Conservation (phyloP, 305 asterid species). For the Rubia peregrina region DNA sequence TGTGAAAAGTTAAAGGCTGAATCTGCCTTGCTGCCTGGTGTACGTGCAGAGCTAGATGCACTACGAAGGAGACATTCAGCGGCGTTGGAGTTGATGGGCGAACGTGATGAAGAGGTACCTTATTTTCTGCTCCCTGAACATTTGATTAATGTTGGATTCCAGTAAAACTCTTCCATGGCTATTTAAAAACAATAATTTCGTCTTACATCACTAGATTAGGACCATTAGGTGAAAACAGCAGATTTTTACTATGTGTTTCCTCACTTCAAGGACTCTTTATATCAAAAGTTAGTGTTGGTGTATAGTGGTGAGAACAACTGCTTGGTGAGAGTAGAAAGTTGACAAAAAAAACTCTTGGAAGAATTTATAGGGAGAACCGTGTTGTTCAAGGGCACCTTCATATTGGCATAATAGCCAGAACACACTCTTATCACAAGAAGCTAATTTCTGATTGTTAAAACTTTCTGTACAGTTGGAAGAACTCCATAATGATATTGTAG, state of each 20-base stretch:
- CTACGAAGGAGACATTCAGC: conserved; percentile 91
- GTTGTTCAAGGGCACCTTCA: not conserved
- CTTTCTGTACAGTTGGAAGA: conserved; percentile 71
- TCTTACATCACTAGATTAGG: not conserved
- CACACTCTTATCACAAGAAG: not conserved
- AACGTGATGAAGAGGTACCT: conserved; percentile 98
- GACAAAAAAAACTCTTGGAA: not conserved
- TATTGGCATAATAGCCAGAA: not conserved
- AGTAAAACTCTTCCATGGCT: not conserved
- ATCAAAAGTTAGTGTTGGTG: not conserved
- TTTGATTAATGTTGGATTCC: not conserved
- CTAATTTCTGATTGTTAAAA: conserved; percentile 6
- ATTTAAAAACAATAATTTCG: not conserved
- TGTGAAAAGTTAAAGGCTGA: conserved; percentile 79
- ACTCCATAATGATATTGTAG: conserved; percentile 87
- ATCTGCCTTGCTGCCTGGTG: conserved; percentile 73
- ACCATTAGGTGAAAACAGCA: not conserved
- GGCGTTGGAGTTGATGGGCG: conserved; percentile 97
- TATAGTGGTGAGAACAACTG: not conserved
- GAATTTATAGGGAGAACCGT: not conserved
- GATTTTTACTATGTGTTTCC: not conserved
- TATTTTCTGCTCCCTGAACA: not conserved
- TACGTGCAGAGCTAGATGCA: conserved; percentile 89
- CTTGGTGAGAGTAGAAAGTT: not conserved
- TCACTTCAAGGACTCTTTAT: not conserved